Conservation (phyloP, 2,329 filamentous ascomycete genomes). For the Lojkania enalia region DNA sequence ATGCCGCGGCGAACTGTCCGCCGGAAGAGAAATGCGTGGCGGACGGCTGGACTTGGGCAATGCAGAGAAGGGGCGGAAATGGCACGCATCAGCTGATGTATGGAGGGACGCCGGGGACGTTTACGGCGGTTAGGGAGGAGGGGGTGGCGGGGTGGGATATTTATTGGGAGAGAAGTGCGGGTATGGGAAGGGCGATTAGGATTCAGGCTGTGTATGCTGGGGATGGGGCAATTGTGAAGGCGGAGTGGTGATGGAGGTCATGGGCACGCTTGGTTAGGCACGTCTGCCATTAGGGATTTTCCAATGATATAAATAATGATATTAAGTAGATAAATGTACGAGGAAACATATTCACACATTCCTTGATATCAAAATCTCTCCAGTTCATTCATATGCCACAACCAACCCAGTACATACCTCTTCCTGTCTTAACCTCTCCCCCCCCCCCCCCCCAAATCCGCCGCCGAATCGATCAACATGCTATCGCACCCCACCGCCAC, state of each 20-base stretch:
- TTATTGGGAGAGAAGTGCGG: too few species aligned
- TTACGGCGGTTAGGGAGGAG: neutral
- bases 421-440: conserved; percentile 14
- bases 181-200: neutral
- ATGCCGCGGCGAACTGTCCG: neutral
- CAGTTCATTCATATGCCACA: too few species aligned
- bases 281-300: too few species aligned
- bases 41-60: neutral
- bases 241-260: too few species aligned
- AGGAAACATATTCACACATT: too few species aligned
- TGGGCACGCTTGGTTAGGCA: too few species aligned
- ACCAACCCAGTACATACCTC: conserved; percentile 13
- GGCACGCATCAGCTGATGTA: neutral
- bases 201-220: neutral
- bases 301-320: too few species aligned
- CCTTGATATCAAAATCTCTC: too few species aligned
- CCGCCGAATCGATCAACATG: conserved; percentile 17
- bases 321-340: too few species aligned
- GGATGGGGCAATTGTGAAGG: neutral
- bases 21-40: neutral
- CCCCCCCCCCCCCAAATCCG: conserved; percentile 13
- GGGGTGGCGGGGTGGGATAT: neutral
- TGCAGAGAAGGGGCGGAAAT: too few species aligned
- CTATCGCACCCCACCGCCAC: conserved; percentile 16
- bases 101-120: neutral